Conservation (phyloP, 2,329 filamentous ascomycete genomes). For the Cordyceps fumosorosea region DNA sequence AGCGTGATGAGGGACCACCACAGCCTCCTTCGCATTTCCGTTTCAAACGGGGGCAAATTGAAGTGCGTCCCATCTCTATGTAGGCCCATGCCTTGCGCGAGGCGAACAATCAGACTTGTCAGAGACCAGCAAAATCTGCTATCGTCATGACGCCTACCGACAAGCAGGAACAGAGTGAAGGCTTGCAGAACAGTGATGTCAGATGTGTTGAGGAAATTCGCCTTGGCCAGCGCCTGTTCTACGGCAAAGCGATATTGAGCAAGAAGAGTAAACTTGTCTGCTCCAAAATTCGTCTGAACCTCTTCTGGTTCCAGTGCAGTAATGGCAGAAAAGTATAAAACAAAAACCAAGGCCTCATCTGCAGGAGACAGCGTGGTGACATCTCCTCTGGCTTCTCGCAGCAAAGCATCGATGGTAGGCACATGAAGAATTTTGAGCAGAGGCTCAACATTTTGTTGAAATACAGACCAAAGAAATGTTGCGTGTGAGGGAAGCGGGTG, state of each 20-base stretch:
- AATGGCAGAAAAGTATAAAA: conserved; percentile 53
- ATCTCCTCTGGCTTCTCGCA: conserved; percentile 55
- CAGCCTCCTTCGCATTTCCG: conserved; percentile 52
- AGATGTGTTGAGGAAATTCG: conserved; percentile 50
- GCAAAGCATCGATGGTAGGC: conserved; percentile 55
- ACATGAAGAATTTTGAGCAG: conserved; percentile 66
- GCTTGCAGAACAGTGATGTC: conserved; percentile 53
- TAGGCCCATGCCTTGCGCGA: conserved; percentile 54
- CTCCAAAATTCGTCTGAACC: conserved; percentile 35
- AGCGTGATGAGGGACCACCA: conserved; percentile 56
- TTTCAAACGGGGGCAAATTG: conserved; percentile 49
- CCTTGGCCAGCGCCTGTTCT: conserved; percentile 51
- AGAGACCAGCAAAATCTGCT: conserved; percentile 55
- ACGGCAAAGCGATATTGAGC: conserved; percentile 45
- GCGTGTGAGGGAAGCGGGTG: conserved; percentile 63
- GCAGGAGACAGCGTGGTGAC: conserved; percentile 49
- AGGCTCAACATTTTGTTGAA: conserved; percentile 67
- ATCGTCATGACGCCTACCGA: conserved; percentile 40
- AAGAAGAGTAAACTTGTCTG: conserved; percentile 37
- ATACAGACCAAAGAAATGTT: conserved; percentile 62
- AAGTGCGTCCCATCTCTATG: conserved; percentile 49
- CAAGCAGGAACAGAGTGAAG: conserved; percentile 47
- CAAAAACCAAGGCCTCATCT: conserved; percentile 58
- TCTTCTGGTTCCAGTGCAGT: conserved; percentile 55
- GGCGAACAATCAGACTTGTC: conserved; percentile 50